phyloP scores from a whole-genome alignment of 768 basidiomycete species.

The Rhizopogon rudus region DNA sequence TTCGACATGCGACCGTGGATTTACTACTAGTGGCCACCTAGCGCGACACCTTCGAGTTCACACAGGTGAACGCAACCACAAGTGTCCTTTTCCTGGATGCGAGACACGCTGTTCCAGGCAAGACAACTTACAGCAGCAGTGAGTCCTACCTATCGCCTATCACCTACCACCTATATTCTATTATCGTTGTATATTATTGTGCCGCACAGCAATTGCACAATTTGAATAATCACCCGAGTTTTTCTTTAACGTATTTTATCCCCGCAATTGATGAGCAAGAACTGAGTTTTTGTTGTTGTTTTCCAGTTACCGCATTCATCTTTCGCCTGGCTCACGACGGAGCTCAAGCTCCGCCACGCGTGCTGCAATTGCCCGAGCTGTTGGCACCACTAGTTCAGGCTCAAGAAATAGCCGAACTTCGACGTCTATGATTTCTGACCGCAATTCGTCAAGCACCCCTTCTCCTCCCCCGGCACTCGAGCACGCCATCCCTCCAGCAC shows the following conservation, averaged over 20 bases:
- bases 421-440: conserved; percentile 20
- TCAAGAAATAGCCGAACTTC: conserved; percentile 21
- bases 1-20: conserved; percentile 65
- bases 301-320: conserved; percentile 71
- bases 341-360: conserved; percentile 52
- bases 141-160: conserved; percentile 6
- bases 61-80: conserved; percentile 90
- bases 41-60: conserved; percentile 87
- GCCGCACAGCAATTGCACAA: neutral
- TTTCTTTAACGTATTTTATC: conserved; percentile 9
- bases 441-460: conserved; percentile 18
- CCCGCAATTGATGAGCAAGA: neutral
- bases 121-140: conserved; percentile 68
- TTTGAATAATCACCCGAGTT: neutral
- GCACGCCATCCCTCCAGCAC: conserved; percentile 39
- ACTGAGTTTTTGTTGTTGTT: conserved; percentile 12
- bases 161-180: neutral
- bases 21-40: conserved; percentile 87
- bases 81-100: conserved; percentile 93
- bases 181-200: conserved; percentile 1
- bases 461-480: conserved; percentile 41
- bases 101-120: conserved; percentile 87
- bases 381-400: conserved; percentile 17
- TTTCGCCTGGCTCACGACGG: conserved; percentile 74
- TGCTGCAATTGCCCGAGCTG: conserved; percentile 47